Conservation (phyloP, 306 rosid genomes). For the Cucurbita argyrosperma region DNA sequence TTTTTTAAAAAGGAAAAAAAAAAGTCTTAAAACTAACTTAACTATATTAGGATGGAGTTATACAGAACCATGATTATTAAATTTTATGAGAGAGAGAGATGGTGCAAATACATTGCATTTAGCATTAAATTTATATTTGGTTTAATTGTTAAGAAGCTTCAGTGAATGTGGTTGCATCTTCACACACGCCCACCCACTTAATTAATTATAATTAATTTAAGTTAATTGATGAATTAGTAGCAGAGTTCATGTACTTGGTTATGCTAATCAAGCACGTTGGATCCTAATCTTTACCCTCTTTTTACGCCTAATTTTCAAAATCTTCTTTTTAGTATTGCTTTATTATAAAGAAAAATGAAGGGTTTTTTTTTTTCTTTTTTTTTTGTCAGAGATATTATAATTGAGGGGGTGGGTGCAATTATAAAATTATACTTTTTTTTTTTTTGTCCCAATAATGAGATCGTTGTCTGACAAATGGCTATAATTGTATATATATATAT, state of each 20-base stretch:
- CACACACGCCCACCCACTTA: neutral
- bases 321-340: neutral
- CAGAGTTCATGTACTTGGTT: slow-evolving; percentile 1
- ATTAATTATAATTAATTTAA: neutral
- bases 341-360: neutral
- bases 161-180: neutral
- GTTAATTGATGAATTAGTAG: neutral
- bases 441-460: neutral
- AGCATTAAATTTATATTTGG: neutral
- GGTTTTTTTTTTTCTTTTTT: neutral
- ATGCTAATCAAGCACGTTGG: neutral
- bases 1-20: no score
- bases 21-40: neutral
- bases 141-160: neutral
- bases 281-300: neutral
- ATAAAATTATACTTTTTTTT: neutral
- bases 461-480: neutral
- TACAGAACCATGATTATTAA: neutral
- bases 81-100: neutral
- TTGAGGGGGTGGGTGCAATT: neutral
- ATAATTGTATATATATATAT: neutral
- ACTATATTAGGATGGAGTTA: neutral
- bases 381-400: slow-evolving; percentile 4
- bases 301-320: neutral
- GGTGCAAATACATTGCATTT: slow-evolving; percentile 2